Evolutionary conservation across 148 eudicot genomes (phyloP).

Genomic region (Fagopyrum tataricum): DNA sequence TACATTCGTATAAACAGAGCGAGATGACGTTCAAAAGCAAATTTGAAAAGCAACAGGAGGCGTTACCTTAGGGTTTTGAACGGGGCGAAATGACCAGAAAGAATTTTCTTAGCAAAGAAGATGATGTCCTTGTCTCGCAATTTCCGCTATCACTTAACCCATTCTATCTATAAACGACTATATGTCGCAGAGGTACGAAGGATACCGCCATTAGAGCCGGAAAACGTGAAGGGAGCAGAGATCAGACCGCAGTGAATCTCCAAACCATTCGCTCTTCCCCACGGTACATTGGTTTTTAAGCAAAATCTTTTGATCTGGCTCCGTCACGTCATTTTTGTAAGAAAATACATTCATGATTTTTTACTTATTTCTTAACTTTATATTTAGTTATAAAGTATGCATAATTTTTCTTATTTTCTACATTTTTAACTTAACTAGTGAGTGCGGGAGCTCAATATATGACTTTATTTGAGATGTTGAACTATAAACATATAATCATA

Average conservation of each 20-base stretch:
- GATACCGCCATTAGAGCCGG: conserved; percentile 1
- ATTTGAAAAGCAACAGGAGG: background rate
- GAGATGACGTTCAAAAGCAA: background rate
- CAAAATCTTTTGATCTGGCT: too few species aligned
- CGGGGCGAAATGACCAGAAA: background rate
- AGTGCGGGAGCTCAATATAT: too few species aligned
- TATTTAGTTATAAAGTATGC: too few species aligned
- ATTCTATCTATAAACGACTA: too few species aligned
- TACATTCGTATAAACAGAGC: background rate
- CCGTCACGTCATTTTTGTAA: too few species aligned
- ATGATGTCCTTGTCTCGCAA: background rate
- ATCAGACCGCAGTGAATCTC: background rate
- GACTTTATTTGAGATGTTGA: too few species aligned
- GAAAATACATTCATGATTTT: too few species aligned
- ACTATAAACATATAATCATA: too few species aligned
- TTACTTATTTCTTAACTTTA: too few species aligned
- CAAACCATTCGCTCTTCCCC: background rate
- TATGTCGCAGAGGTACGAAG: background rate
- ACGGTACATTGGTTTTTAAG: too few species aligned
- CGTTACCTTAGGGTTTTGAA: background rate
- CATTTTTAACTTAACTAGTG: too few species aligned
- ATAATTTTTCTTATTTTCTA: too few species aligned
- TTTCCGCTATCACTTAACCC: background rate
- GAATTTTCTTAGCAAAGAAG: background rate
- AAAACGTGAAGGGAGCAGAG: background rate